Base-by-base conservation (phyloP, 2,329 filamentous ascomycete species). In the Colletotrichum lupini region DNA sequence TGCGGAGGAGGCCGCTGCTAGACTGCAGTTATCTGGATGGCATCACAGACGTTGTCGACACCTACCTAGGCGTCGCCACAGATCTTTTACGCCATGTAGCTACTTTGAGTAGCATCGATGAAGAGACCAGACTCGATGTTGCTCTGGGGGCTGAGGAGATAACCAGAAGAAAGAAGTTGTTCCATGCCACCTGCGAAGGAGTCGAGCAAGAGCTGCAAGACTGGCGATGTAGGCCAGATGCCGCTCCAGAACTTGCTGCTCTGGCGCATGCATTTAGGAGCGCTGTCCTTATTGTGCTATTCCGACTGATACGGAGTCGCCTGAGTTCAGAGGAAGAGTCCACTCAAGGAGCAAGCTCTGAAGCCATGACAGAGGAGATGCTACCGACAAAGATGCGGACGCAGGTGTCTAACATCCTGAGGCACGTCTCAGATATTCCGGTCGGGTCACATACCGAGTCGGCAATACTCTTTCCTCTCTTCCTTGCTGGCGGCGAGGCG, bases 21-120 rank as follows among this genome's bases (percentile, higher is more conserved):
- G 72, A 75, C 37, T 61, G 49, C n/a, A 56, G 57, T 0, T 76
- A 76, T 32, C 22, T 76, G 12, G 62, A 70, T 24, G 74, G 65
- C 9, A 76, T 76, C 55, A 70, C 65, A 6, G 73, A 76, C 8
- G 74, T 75, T 5, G 69, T 76, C 1, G 74, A 76, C 53, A 73
- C 68, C 8, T 76, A 76, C 30, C 3, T 76, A 8, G 74, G 74
- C 6, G 74, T 76, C 5, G 74, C 73, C 16, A 75, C 69, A 5
- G 73, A 55, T 6, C 58, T 76, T 1, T 49, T 76, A 26, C 66
- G 58, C 22, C 68, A 75, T 0, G 71, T 70, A 16, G 61, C 65
- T 5, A 66, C 55, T 1, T 53, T 73, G 35, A 60, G 71, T 8
- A 53, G 19, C 11, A 56, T 73, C 4, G 67, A 73, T 19, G 71